Evolutionary conservation across 345 rosid species (phyloP), one percentile per base, ranked within the genome.

Genomic region (Hevea brasiliensis): DNA sequence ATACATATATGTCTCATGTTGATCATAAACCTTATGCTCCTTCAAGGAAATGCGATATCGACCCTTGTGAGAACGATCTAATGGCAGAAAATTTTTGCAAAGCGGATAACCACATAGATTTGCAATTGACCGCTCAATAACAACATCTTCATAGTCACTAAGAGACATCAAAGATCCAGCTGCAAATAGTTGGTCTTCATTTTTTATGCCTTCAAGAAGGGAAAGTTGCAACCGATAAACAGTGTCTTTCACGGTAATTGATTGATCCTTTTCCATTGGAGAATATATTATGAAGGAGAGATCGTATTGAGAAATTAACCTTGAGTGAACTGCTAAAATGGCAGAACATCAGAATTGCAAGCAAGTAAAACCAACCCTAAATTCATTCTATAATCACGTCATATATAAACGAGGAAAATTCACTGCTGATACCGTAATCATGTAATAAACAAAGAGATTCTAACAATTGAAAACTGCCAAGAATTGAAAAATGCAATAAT

Each of bases 101-200:
- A 87, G 86, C 8, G 93, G 98, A 73, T 88, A 94, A 57, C 98
- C 97, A 71, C 97, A 94, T 32, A 83, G 70, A 74, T 81, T 68
- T 27, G 81, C 74, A 61, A 90, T 84, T 1, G 91, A 77, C 40
- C 98, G 83, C 77, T 94, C 98, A 13, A 76, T 75, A 58, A 88
- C 94, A 3, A 92, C 89, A 66, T 92, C 97, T 47, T 85, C 82
- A 79, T 92, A 92, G 76, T 92, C 98, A 53, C 67, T 72, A 8
- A 87, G 73, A 1, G 97, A 90, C 59, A 94, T 82, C 61, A 92
- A 51, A 0, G 84, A 81, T 2, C 90, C 89, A 29, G 91, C 87
- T 41, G 91, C 88, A 51, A 87, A 76, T 40, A 94, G 83, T 74
- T 86, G 93, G 10, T 80, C 86, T 74, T 88, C 88, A 32, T 76